Evolutionary conservation across 2,329 filamentous ascomycete genomes (phyloP), one percentile per base, ranked within the genome.

Genomic region (Aspergillus sp.): DNA sequence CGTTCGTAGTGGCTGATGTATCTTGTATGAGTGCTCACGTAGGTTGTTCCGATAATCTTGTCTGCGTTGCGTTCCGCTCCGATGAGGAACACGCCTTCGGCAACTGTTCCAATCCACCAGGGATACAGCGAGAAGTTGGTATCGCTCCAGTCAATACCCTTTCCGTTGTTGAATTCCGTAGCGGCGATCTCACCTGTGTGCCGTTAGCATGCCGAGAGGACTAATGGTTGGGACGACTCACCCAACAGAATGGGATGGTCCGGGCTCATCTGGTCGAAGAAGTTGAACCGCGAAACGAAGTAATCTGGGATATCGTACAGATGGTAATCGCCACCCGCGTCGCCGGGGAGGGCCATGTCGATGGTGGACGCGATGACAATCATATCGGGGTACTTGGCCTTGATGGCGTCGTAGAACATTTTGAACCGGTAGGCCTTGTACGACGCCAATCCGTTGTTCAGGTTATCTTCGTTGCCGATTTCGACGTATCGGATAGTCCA

Each of bases 401-500:
- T 76, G 68, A 87, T 83, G 14, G 83, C 84, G 36, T 83, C 67
- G 55, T 84, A 75, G 68, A 87, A 85, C 59, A 77, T 70, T 4
- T 76, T 73, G 64, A 86, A 85, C 3, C 84, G 79, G 52, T 81
- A 76, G 46, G 77, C 74, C 60, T 78, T 80, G 5, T 78, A 75
- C 1, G 75, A 67, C 65, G 74, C 79, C 4, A 79, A 75, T 0
- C 77, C 79, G 3, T 76, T 76, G 22, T 75, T 77, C 3, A 86
- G 77, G 73, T 81, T 82, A 60, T 88, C 85, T 64, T 88, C 85
- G 64, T 88, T 88, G 53, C 86, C 85, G 41, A 88, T 71, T 67
- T 88, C 85, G 50, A 88, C 81, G 59, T 81, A 85, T 10, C 79
- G 73, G 45, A 88, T 74, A 26, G 65, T 72, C 71, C 82, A 88